Evolutionary conservation across 2,329 filamentous ascomycete species (phyloP).

Genomic region (Ophiostoma perfectum): DNA sequence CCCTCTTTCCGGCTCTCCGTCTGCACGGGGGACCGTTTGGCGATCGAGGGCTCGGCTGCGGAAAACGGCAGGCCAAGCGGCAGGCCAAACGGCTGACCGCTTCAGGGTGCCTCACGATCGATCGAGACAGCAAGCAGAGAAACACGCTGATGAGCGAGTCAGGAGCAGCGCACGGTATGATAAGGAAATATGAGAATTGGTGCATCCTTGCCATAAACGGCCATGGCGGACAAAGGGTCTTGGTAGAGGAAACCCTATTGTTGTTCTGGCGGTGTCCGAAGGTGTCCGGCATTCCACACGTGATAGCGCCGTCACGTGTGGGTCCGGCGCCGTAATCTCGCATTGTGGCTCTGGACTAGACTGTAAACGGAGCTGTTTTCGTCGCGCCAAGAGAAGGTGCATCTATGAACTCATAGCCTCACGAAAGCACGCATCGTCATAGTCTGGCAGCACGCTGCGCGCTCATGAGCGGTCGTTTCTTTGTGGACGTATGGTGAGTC

Average conservation of each 20-base stretch:
- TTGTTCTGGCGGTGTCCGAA: slow-evolving; percentile 1
- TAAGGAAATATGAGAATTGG: not conserved
- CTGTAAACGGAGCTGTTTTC: slow-evolving; percentile 6
- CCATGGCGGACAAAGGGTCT: not conserved
- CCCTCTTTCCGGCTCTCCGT: not conserved
- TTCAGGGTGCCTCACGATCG: not conserved
- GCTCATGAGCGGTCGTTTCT: too few species aligned
- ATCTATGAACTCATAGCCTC: not conserved
- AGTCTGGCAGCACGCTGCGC: too few species aligned
- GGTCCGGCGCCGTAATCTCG: not conserved
- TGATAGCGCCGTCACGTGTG: slow-evolving; percentile 5
- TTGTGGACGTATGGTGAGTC: too few species aligned
- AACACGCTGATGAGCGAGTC: not conserved
- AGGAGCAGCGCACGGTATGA: not conserved
- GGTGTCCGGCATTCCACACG: slow-evolving; percentile 8
- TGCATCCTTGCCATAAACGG: not conserved
- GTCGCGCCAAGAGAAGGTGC: not conserved
- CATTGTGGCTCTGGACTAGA: not conserved
- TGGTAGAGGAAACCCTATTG: not conserved
- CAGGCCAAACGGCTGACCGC: not conserved
- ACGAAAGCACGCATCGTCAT: not conserved
- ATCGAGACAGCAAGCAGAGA: slow-evolving; percentile 4
- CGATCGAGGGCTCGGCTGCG: not conserved
- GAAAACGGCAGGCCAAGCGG: not conserved
- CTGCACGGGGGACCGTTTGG: not conserved